phyloP scores from a whole-genome alignment of 176 grass and related monocot genomes.

The Eleusine coracana region DNA sequence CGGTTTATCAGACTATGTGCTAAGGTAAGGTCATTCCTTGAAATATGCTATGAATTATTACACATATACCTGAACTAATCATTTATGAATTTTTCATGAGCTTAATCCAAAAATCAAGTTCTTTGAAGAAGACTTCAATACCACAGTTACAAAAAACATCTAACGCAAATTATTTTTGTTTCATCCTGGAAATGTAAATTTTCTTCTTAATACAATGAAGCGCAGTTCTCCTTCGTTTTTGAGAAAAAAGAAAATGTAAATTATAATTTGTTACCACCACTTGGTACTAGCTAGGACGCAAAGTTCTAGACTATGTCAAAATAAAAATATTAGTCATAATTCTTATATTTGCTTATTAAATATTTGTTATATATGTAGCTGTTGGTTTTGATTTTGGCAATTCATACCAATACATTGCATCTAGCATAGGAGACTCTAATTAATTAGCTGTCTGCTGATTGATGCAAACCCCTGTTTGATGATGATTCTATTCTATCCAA shows the following conservation, averaged over 20 bases:
- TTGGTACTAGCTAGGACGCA: background rate
- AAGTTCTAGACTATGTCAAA: slow-evolving; percentile 8
- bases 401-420: slow-evolving; percentile 11
- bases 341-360: background rate
- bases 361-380: background rate
- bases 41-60: background rate
- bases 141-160: background rate
- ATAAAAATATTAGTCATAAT: slow-evolving; percentile 23
- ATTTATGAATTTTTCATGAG: background rate
- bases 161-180: slow-evolving; percentile 18
- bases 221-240: no score
- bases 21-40: background rate
- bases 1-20: background rate
- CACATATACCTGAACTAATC: background rate
- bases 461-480: slow-evolving; percentile 16
- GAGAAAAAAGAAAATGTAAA: background rate
- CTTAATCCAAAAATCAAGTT: slow-evolving; percentile 21
- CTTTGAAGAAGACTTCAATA: background rate
- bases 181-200: slow-evolving; percentile 12
- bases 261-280: slow-evolving; percentile 3
- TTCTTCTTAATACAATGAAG: no score
- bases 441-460: slow-evolving; percentile 17
- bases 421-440: slow-evolving; percentile 7
- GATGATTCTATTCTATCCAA: slow-evolving; percentile 40
- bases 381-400: slow-evolving; percentile 6